These are phyloP conservation scores for Xylaria sp. DNA, from an alignment of 2,329 filamentous ascomycete species.

Conservation along the genomic window DNA sequence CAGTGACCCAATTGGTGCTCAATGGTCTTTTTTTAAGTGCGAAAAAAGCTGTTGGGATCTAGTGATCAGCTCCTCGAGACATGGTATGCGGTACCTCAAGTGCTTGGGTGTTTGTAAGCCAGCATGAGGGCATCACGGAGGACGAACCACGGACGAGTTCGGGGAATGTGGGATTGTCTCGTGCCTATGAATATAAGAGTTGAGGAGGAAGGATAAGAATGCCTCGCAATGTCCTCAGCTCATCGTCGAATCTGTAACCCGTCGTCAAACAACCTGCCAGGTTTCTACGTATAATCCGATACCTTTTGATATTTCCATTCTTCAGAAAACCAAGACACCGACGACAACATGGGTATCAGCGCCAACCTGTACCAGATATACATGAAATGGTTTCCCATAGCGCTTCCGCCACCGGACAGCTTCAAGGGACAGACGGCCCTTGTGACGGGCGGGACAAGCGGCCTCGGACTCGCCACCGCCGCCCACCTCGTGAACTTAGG, in stretches of 20 bases:
- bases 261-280: not conserved
- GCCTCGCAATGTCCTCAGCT: slow-evolving; percentile 1
- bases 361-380: slow-evolving; percentile 38
- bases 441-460: slow-evolving; percentile 55
- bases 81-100: not conserved
- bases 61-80: not conserved
- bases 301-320: not conserved
- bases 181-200: slow-evolving; percentile 5
- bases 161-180: not conserved
- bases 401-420: slow-evolving; percentile 39
- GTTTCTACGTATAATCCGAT: not conserved
- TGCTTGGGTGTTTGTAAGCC: slow-evolving; percentile 20
- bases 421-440: slow-evolving; percentile 50
- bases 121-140: not conserved
- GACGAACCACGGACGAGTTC: not conserved
- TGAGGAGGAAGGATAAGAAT: not conserved
- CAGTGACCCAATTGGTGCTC: not conserved
- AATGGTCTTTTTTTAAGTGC: not conserved
- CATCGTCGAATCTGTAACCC: not conserved
- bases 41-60: not conserved
- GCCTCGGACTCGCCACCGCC: slow-evolving; percentile 55
- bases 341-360: slow-evolving; percentile 31
- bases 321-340: not conserved
- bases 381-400: slow-evolving; percentile 45
- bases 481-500: slow-evolving; percentile 54